These are phyloP conservation scores for Teratosphaeria destructans DNA, from an alignment of 2,329 filamentous ascomycete genomes.

Conservation along the genomic window DNA sequence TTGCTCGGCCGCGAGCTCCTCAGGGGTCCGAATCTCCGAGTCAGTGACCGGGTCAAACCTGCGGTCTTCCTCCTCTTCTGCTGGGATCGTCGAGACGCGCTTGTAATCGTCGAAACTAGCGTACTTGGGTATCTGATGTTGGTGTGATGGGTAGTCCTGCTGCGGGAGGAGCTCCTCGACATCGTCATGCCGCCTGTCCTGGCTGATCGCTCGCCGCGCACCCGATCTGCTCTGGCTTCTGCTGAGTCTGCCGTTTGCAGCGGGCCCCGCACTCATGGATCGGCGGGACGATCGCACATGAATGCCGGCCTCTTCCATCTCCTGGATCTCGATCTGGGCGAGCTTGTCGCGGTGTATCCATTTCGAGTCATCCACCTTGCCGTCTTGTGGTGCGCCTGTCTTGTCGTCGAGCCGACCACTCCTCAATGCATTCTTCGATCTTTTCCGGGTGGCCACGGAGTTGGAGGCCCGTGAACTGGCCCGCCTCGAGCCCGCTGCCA, in stretches of 20 bases:
- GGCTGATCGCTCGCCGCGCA: conserved; percentile 12
- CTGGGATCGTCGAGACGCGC: conserved; percentile 21
- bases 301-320: conserved; percentile 70
- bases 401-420: conserved; percentile 8
- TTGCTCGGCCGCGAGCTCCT: conserved; percentile 58
- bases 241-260: conserved; percentile 34
- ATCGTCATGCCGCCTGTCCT: conserved; percentile 12
- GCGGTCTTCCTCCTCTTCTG: conserved; percentile 31
- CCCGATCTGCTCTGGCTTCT: conserved; percentile 20
- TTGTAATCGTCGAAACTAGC: conserved; percentile 12
- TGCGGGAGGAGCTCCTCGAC: conserved; percentile 9
- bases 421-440: conserved; percentile 16
- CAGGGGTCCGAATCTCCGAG: conserved; percentile 67
- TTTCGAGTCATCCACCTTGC: conserved; percentile 48
- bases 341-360: conserved; percentile 84
- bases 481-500: conserved; percentile 11
- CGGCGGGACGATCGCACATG: conserved; percentile 43
- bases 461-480: conserved; percentile 13
- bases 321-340: conserved; percentile 68
- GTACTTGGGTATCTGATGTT: conserved; percentile 7
- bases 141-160: neutral
- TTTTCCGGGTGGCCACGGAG: conserved; percentile 15
- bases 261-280: conserved; percentile 33
- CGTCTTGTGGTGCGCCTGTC: neutral
- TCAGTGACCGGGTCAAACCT: conserved; percentile 37